Conservation (phyloP, 2,329 filamentous ascomycete genomes). For the Colletotrichum gigasporum region DNA sequence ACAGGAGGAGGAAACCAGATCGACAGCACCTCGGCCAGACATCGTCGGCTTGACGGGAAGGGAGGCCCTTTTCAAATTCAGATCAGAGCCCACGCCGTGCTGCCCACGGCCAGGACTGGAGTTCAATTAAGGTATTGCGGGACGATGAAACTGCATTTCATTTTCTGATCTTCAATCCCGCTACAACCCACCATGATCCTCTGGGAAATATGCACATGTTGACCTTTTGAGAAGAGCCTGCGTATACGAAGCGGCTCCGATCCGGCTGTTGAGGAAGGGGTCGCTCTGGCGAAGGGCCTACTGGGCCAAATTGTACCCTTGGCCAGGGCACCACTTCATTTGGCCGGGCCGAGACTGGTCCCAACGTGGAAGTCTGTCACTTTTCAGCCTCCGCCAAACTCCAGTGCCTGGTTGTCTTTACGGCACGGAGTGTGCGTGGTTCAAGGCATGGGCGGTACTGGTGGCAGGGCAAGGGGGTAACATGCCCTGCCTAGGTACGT, state of each 20-base stretch:
- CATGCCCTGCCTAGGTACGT: not conserved
- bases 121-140: slow-evolving; percentile 5
- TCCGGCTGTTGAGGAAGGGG: not conserved
- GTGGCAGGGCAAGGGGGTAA: not conserved
- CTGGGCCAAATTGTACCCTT: not conserved
- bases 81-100: not conserved
- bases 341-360: not conserved
- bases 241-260: not conserved
- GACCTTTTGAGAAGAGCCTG: slow-evolving; percentile 1
- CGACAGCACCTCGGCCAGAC: slow-evolving; percentile 6
- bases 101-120: not conserved
- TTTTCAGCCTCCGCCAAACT: slow-evolving; percentile 19
- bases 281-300: not conserved
- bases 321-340: too few species aligned
- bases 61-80: slow-evolving; percentile 17
- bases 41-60: slow-evolving; percentile 5
- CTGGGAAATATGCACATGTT: slow-evolving; percentile 4
- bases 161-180: not conserved
- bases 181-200: not conserved
- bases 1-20: not conserved
- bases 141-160: slow-evolving; percentile 18
- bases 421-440: not conserved
- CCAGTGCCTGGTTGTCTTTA: not conserved
- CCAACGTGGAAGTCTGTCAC: slow-evolving; percentile 17
- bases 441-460: not conserved